A percentile compares a stretch with the other conserved stretches of the same genome.
Conservation (phyloP, 1,139 yeast genomes). For the Komagataea norvegica region DNA sequence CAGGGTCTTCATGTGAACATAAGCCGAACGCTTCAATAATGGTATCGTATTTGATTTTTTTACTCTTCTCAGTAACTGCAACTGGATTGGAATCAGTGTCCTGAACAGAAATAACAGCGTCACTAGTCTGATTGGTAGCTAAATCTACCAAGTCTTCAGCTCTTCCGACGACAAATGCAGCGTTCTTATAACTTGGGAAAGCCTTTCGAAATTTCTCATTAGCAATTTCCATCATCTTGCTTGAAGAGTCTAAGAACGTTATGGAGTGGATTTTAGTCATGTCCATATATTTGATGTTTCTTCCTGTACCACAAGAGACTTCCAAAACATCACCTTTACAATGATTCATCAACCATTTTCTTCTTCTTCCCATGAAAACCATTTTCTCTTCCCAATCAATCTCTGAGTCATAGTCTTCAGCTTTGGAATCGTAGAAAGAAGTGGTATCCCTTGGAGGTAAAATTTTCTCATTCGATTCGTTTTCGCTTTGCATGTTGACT, state of each 20-base stretch:
- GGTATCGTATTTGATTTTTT: conserved; percentile 70
- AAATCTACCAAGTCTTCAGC: conserved; percentile 76
- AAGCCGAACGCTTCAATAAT: conserved; percentile 91
- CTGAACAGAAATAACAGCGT: conserved; percentile 15
- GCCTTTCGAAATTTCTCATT: conserved; percentile 63
- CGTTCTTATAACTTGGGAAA: conserved; percentile 63
- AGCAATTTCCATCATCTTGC: conserved; percentile 81
- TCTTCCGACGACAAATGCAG: conserved; percentile 85
- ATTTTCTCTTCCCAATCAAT: conserved; percentile 84
- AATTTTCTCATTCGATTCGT: conserved; percentile 41
- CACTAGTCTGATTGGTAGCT: conserved; percentile 33
- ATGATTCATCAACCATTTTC: conserved; percentile 80
- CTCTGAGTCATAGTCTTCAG: conserved; percentile 75
- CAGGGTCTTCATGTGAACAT: conserved; percentile 95
- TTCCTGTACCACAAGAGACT: conserved; percentile 94
- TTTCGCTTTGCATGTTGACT: conserved; percentile 51
- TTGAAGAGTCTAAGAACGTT: conserved; percentile 81
- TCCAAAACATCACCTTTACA: conserved; percentile 86
- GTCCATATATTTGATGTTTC: conserved; percentile 75
- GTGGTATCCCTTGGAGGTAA: conserved; percentile 80
- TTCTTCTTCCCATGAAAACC: conserved; percentile 74
- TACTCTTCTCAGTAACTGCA: conserved; percentile 22
- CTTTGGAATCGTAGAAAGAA: conserved; percentile 71
- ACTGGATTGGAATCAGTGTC: conserved; percentile 22
- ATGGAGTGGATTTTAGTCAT: conserved; percentile 59